These are phyloP conservation scores for Plasmodium vinckei DNA, from an alignment of 169 alveolate genomes.

Conservation along the genomic window DNA sequence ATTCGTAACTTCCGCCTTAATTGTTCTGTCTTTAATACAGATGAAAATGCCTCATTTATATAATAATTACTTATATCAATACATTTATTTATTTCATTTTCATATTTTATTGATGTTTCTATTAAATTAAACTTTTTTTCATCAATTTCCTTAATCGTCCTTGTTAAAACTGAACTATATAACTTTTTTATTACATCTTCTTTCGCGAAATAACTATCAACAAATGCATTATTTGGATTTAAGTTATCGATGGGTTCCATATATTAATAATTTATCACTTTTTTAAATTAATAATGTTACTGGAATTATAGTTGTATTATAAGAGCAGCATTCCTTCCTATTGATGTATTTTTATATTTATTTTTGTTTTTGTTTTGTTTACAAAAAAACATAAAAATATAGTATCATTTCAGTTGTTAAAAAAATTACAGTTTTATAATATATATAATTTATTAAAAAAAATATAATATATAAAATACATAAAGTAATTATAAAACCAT, in stretches of 20 bases:
- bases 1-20: constrained; percentile 66
- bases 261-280: constrained; percentile 11
- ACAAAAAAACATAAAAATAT: constrained; percentile 5
- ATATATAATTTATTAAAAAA: constrained; percentile 16
- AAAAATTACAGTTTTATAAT: constrained; percentile 7
- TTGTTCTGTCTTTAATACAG: constrained; percentile 47
- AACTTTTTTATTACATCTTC: constrained; percentile 60
- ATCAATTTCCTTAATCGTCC: constrained; percentile 55
- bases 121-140: constrained; percentile 61
- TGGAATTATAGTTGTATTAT: neutral
- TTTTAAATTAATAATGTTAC: neutral
- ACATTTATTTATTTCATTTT: constrained; percentile 60
- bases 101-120: constrained; percentile 55
- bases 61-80: constrained; percentile 70
- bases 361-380: too few relatives aligned
- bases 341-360: too few relatives aligned
- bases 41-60: constrained; percentile 67
- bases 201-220: constrained; percentile 33
- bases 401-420: neutral
- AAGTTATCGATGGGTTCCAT: constrained; percentile 55
- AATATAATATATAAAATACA: neutral
- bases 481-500: neutral
- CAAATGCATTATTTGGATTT: constrained; percentile 22
- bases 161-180: constrained; percentile 34
- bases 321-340: too few relatives aligned